phyloP scores from a whole-genome alignment of 306 rosid species.

The Morella rubra region DNA sequence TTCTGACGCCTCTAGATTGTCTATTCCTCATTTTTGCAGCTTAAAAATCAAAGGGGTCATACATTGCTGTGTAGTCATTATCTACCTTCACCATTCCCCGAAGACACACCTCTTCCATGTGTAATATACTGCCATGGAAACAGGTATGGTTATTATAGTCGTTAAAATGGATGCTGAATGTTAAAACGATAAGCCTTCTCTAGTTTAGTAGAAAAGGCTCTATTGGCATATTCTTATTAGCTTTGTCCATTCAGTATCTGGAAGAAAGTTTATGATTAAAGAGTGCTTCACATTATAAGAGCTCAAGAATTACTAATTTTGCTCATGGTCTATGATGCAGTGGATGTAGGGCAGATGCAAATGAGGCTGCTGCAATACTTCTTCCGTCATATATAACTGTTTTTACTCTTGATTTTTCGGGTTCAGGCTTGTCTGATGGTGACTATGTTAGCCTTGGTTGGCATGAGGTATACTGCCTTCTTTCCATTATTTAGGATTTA shows the following conservation, averaged over 20 bases:
- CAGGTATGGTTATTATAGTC: constrained; percentile 47
- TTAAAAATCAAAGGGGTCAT: constrained; percentile 74
- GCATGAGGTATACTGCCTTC: constrained; percentile 76
- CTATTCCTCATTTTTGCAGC: constrained; percentile 56
- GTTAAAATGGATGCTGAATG: not conserved
- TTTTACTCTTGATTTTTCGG: constrained; percentile 95
- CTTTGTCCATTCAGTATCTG: not conserved
- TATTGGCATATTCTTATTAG: not conserved
- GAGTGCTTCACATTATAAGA: constrained; percentile 1
- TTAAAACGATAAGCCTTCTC: constrained; percentile 3
- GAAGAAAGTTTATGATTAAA: not conserved
- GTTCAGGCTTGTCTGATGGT: constrained; percentile 96
- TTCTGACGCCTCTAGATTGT: constrained; percentile 31
- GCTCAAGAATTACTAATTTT: constrained; percentile 20
- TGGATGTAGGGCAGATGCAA: constrained; percentile 98
- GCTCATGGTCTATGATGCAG: constrained; percentile 54
- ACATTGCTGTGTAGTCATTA: constrained; percentile 89
- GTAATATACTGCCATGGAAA: constrained; percentile 98
- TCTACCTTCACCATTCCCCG: constrained; percentile 74
- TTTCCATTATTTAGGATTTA: constrained; percentile 23
- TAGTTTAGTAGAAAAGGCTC: not conserved
- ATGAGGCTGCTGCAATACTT: constrained; percentile 89
- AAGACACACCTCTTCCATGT: constrained; percentile 83
- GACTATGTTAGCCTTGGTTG: constrained; percentile 98
- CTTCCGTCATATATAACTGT: constrained; percentile 96